Conservation (phyloP, 306 rosid species). For the Carpinus fangiana region DNA sequence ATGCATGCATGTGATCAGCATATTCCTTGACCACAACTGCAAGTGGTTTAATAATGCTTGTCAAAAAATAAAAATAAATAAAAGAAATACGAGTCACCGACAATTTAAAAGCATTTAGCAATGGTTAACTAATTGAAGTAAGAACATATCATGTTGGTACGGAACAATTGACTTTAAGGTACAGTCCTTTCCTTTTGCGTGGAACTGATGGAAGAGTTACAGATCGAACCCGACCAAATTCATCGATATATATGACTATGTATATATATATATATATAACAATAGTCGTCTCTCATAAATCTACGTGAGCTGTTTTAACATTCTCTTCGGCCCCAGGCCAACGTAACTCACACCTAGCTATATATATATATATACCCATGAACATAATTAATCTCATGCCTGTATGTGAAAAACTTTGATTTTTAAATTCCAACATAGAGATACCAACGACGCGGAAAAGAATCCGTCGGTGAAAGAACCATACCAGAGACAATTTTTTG, state of each 20-base stretch:
- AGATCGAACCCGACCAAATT: background rate
- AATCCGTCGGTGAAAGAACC: no score
- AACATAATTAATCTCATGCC: no score
- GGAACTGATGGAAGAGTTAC: background rate
- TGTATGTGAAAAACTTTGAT: no score
- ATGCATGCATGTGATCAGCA: slow-evolving; percentile 20
- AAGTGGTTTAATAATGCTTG: background rate
- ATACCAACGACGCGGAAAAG: no score
- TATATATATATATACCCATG: background rate
- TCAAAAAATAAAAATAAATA: no score
- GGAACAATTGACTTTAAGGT: slow-evolving; percentile 33
- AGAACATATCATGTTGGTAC: slow-evolving; percentile 36
- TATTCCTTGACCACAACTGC: background rate
- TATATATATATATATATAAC: no score
- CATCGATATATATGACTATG: background rate
- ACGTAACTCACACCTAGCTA: background rate
- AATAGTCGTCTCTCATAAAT: background rate
- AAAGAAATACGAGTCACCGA: slow-evolving; percentile 11
- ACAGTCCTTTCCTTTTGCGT: slow-evolving; percentile 32
- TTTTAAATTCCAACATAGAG: no score
- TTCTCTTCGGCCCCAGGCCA: background rate
- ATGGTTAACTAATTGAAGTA: background rate
- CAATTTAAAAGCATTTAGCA: slow-evolving; percentile 10
- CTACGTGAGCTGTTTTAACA: slow-evolving; percentile 5
- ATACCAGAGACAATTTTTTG: no score